Evolutionary conservation across 345 rosid species (phyloP).

Genomic region (Aquilaria malaccensis): DNA sequence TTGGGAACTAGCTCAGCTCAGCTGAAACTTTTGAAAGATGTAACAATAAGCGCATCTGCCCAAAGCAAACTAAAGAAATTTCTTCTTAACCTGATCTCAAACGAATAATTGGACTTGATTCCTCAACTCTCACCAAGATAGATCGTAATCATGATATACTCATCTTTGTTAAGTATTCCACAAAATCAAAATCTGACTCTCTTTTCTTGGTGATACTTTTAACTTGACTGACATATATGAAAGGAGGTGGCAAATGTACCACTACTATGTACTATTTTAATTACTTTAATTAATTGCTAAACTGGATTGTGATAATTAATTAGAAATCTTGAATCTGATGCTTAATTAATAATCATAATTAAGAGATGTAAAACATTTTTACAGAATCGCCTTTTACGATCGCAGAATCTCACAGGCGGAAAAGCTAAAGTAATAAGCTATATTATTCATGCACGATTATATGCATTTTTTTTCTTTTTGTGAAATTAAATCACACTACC

Average conservation of each 20-base stretch:
- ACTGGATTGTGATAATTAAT: too few relatives aligned
- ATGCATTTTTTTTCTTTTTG: too few relatives aligned
- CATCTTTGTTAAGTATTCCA: constrained; percentile 1
- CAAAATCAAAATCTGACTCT: constrained; percentile 4
- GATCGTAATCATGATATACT: background rate
- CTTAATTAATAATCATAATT: too few relatives aligned
- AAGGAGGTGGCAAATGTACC: background rate
- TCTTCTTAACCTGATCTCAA: constrained; percentile 14
- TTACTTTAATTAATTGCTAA: too few relatives aligned
- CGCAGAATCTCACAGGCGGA: too few relatives aligned
- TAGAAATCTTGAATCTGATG: too few relatives aligned
- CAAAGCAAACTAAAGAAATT: constrained; percentile 22
- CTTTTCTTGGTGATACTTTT: constrained; percentile 16
- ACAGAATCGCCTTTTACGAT: too few relatives aligned
- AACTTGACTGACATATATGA: constrained; percentile 1
- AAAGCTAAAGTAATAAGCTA: too few relatives aligned
- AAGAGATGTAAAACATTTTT: too few relatives aligned
- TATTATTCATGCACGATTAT: too few relatives aligned
- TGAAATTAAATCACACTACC: too few relatives aligned
- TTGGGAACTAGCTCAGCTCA: constrained; percentile 20
- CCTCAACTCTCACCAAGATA: constrained; percentile 19
- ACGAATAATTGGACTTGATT: constrained; percentile 35
- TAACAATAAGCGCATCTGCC: constrained; percentile 29
- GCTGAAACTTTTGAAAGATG: constrained; percentile 32
- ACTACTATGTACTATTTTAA: too few relatives aligned